Base-by-base conservation (phyloP, 192 early-diverging fungal genomes). In the Diversispora epigaea region DNA sequence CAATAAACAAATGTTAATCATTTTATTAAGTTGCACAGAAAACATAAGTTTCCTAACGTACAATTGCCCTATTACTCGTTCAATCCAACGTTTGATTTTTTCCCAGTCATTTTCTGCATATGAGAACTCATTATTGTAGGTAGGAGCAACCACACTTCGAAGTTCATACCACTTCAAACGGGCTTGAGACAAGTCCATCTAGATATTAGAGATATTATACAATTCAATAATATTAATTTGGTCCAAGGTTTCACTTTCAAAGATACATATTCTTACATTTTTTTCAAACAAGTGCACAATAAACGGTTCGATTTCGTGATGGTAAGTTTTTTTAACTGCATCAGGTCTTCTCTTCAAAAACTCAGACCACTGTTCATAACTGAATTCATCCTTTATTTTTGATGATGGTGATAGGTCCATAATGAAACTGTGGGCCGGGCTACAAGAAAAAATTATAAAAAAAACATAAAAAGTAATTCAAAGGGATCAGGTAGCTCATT, bases 341-440 rank as follows among this genome's bases (percentile, higher is more conserved):
- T 73, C 56, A 25, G 57, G 61, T 47, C 40, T 71, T 17, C 62
- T 71, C 14, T 9, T 58, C 32, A 71, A 15, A 10, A 56, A 50
- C 14, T 71, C 40, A 5, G 52, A 15, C 69, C 69, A 71, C 21
- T 57, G 7, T 21, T 71, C 50, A 58, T 4, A 7, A n/a, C 25
- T 49, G 41, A 71, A 71, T 39, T 55, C 47, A 58, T 39, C 1
- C 15, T 57, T 55, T 14, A 71, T 49, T 39, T 71, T 71, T 11
- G 69, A 71, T 17, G 71, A 15, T 32, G 5, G 71, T 12, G 71
- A 47, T 12, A 73, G 3, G 40, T 73, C 71, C 40, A 73, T 2
- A 62, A 73, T 73, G 71, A 47, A 73, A 40, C 68, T 73, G 57
- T 62, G 71, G 19, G 71, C 71, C 57, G 71, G 54, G 44, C 71